Evolutionary conservation across 495 filamentous ascomycete genomes (phyloP), one percentile per base, ranked within the genome.

Genomic region (Pyrenula massariospora): DNA sequence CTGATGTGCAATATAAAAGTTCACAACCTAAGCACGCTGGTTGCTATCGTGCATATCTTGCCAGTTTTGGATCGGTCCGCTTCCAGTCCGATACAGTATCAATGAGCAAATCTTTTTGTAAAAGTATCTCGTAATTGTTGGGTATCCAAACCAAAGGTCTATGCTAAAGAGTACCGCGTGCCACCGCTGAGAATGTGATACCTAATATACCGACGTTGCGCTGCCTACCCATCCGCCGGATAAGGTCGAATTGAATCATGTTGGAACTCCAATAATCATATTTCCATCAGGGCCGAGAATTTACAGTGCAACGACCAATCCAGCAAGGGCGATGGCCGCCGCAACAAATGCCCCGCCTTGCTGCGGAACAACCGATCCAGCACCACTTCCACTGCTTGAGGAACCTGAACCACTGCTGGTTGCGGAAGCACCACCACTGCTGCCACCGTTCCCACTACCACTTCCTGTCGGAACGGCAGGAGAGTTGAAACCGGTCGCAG

Each of bases 331-430:
- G 75, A 58, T 73, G 72, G 58, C 80, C 79, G 22, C 57, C 78
- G 50, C 75, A 82, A 61, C 74, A 80, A 66, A 63, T 73, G 59
- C 75, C 77, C 66, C 63, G 67, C 56, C 59, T 67, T 63, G 31
- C 15, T 42, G 31, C 5, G 31, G 31, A 24, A 19, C 50, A 8
- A 52, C 19, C 10, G 19, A 21, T 52, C 50, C 50, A 20, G 22
- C 50, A 24, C 50, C 50, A 10, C 22, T 20, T 5, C 31, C 31
- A 24, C 50, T 52, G 50, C 19, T 21, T 20, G 50, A 20, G 22
- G 8, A 8, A 10, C 50, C 50, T 10, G 50, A 8, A 20, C 19
- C 10, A 10, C 19, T 24, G 8, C 50, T 19, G 8, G 50, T 52
- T 20, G 50, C 8, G 20, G 50, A 52, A 10, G 50, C 50, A 10